Conservation (phyloP, 2,329 filamentous ascomycete species). For the Aurifilum marmelostoma region DNA sequence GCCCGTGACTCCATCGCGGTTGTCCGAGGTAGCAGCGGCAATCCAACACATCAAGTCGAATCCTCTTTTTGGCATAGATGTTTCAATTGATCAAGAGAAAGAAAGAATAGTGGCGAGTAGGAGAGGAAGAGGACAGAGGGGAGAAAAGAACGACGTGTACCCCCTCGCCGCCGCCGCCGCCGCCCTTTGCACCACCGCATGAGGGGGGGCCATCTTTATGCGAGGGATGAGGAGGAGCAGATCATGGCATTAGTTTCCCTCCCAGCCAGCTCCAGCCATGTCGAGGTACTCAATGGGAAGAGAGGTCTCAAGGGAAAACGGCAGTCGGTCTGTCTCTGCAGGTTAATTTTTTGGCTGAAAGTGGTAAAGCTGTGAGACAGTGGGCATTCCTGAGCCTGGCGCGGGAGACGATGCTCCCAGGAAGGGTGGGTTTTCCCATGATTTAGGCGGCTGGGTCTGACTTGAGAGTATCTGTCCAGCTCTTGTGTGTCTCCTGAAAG, state of each 20-base stretch:
- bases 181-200: background rate
- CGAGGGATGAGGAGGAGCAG: constrained; percentile 3
- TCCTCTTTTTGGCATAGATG: background rate
- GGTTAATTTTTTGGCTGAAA: background rate
- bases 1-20: constrained; percentile 19
- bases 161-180: background rate
- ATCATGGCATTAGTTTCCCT: background rate
- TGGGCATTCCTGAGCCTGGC: constrained; percentile 25
- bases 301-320: constrained; percentile 11
- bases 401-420: background rate
- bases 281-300: constrained; percentile 18
- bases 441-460: background rate
- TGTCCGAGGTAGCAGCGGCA: background rate
- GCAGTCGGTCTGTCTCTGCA: constrained; percentile 5
- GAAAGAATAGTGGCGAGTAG: background rate
- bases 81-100: background rate
- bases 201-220: constrained; percentile 20
- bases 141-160: background rate
- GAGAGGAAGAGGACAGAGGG: background rate
- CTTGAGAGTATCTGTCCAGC: background rate
- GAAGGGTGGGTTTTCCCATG: background rate
- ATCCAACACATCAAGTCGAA: constrained; percentile 13
- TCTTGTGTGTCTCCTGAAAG: background rate
- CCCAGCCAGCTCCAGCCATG: constrained; percentile 20
- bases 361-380: constrained; percentile 20